A percentile compares a stretch with the other conserved stretches of the same genome.
Conservation (phyloP, 106 monocot species). For the Triglochin maritima region DNA sequence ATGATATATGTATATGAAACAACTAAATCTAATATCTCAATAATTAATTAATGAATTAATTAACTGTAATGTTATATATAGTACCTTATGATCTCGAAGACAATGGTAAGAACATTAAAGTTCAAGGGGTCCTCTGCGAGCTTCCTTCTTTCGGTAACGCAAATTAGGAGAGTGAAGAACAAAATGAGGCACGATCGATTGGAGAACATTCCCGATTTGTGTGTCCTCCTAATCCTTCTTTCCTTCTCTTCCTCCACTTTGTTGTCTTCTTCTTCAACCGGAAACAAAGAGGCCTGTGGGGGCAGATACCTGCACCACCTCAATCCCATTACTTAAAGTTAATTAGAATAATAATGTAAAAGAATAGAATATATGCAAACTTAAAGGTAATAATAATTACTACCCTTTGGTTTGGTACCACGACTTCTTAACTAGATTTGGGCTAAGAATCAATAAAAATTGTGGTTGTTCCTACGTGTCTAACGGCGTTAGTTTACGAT, state of each 20-base stretch:
- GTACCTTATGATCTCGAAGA: slow-evolving; percentile 8
- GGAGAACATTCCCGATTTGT: not conserved
- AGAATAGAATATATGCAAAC: too few species aligned
- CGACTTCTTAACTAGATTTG: too few species aligned
- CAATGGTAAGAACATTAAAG: slow-evolving; percentile 3
- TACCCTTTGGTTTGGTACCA: too few species aligned
- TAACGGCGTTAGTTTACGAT: too few species aligned
- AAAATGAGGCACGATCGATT: not conserved
- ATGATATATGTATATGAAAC: not conserved
- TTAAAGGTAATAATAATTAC: too few species aligned
- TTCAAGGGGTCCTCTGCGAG: slow-evolving; percentile 3
- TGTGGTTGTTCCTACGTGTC: too few species aligned
- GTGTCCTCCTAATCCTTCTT: not conserved
- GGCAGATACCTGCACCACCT: too few species aligned
- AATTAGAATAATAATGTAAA: too few species aligned
- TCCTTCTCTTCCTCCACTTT: not conserved
- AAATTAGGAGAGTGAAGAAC: slow-evolving; percentile 8
- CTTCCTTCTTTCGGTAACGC: slow-evolving; percentile 11
- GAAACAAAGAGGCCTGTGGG: too few species aligned
- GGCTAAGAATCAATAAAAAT: too few species aligned
- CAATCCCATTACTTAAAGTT: too few species aligned
- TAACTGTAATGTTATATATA: not conserved
- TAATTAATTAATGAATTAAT: not conserved
- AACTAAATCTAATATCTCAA: not conserved
- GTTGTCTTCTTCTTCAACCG: too few species aligned